Evolutionary conservation across 2,329 filamentous ascomycete genomes (phyloP).

Genomic region (Aspergillus aculeatinus): DNA sequence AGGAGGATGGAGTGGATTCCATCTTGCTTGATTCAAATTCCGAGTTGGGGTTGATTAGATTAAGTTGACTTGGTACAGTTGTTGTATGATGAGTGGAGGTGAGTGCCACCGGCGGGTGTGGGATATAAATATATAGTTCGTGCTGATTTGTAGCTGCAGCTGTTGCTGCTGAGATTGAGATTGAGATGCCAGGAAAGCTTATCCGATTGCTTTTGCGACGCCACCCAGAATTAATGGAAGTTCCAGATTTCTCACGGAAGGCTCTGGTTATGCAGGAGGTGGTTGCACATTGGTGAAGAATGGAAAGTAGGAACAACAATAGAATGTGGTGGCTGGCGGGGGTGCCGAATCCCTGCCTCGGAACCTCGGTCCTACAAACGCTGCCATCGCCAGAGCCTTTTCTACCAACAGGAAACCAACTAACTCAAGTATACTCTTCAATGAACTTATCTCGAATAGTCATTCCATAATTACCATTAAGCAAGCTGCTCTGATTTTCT

Average conservation of each 20-base stretch:
- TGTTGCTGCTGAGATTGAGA: too few species aligned
- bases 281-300: neutral
- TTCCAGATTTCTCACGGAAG: neutral
- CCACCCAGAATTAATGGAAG: neutral
- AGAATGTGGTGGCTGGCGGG: neutral
- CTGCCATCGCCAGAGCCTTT: too few species aligned
- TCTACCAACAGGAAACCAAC: too few species aligned
- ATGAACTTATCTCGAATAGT: too few species aligned
- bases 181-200: neutral
- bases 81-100: too few species aligned
- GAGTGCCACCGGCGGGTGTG: too few species aligned
- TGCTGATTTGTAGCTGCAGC: neutral
- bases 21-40: neutral
- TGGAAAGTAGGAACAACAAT: neutral
- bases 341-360: neutral
- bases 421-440: too few species aligned
- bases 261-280: neutral
- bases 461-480: too few species aligned
- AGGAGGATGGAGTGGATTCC: neutral
- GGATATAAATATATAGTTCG: neutral
- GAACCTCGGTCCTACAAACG: conserved; percentile 1
- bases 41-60: neutral
- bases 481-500: too few species aligned
- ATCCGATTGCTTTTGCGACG: neutral
- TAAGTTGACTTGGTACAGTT: neutral